Base-by-base conservation (phyloP, 2,329 filamentous ascomycete species). In the Trichothecium roseum region DNA sequence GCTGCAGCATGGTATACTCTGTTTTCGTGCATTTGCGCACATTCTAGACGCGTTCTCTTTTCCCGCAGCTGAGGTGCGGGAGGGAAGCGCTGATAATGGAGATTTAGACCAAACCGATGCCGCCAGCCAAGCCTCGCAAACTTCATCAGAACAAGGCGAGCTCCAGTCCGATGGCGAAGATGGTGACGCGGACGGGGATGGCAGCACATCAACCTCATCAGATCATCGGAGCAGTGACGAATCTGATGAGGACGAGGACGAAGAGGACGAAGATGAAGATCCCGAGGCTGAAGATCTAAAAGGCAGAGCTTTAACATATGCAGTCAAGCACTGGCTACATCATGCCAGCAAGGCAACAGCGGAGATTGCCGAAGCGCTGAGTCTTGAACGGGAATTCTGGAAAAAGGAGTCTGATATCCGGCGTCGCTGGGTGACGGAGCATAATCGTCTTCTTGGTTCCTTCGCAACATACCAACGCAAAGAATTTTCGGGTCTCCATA, bases 1-100 rank as follows among this genome's bases (percentile, higher is more conserved):
- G 34, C 53, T 58, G 43, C 61, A 64, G 28, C 59, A 64, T n/a
- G 61, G 61, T 3, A 53, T 64, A 3, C 43, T 64, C 4, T 54
- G 56, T 3, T 46, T 62, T 4, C 48, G 61, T 8, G 54, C 54
- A 1, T 59, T 63, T 35, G 50, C 53, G 3, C 57, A 63, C 20
- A 34, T 64, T 8, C 53, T 55, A 27, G 54, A 60, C 4, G 37
- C 29, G 1, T 56, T 62, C 9, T 45, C 52, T 31, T 57, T 53
- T 15, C 46, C 47, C 5, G 32, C 24, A 2, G 22, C 28, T 2
- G 34, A 38, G 12, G 32, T 37, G 1, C n/a, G n/a, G n/a, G 36
- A 27, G 5, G 37, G 40, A n/a, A 42, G 40, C 3, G 35, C 22
- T 24, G 10, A 24, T 10, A 10, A 24, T 10, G 20, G 10, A 6